Evolutionary conservation across 1,139 yeast species (phyloP).

Genomic region (Nakaseomyces uthaithaninus): DNA sequence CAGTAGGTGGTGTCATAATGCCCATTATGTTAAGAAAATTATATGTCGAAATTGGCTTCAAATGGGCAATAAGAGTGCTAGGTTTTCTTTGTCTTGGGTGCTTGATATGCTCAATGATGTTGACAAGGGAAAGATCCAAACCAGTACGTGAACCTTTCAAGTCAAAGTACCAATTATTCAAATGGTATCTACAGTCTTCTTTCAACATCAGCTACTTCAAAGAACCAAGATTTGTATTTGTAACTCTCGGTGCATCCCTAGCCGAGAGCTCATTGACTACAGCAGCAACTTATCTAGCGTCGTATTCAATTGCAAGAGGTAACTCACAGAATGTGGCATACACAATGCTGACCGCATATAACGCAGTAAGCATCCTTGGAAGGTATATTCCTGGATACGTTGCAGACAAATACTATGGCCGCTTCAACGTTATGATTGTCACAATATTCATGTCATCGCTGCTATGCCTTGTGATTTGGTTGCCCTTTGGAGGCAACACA

Average conservation of each 20-base stretch:
- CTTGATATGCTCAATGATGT: constrained; percentile 35
- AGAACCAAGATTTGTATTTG: constrained; percentile 36
- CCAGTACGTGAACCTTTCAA: constrained; percentile 21
- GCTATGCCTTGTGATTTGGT: constrained; percentile 28
- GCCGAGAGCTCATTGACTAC: constrained; percentile 51
- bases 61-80: constrained; percentile 54
- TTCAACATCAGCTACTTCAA: constrained; percentile 33
- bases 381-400: constrained; percentile 47
- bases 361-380: constrained; percentile 55
- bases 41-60: constrained; percentile 47
- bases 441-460: constrained; percentile 39
- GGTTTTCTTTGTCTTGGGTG: constrained; percentile 43
- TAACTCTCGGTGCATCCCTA: constrained; percentile 39
- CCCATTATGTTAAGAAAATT: constrained; percentile 50
- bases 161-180: constrained; percentile 19
- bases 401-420: constrained; percentile 48
- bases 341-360: constrained; percentile 46
- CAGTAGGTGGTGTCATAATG: constrained; percentile 53
- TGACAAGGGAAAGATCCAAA: constrained; percentile 42
- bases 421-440: constrained; percentile 45
- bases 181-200: constrained; percentile 26
- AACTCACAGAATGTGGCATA: constrained; percentile 44
- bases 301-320: constrained; percentile 34
- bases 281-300: constrained; percentile 30
- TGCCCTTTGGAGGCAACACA: constrained; percentile 33